Base-by-base conservation (phyloP, 768 basidiomycete species). In the Brasilioporus rufonigricans region DNA sequence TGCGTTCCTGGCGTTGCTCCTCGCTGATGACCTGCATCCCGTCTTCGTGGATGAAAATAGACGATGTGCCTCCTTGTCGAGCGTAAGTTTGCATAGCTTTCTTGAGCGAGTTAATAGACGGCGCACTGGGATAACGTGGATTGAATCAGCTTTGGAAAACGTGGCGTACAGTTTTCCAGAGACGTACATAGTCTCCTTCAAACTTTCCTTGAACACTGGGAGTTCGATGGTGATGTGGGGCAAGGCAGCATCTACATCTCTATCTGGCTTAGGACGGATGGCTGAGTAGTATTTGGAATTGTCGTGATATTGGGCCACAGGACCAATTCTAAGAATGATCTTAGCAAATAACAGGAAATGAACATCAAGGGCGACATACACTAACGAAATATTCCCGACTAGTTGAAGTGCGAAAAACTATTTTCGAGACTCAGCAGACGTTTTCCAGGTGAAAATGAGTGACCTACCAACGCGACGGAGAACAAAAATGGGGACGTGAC, bases 211-310 rank as follows among this genome's bases (percentile, higher is more conserved):
- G 72, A 91, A 94, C 8, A 93, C 92, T 0, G 92, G 92, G 70
- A 94, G 77, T 69, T 93, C 87, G 51, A 93, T 75, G 8, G 87
- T 87, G 33, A 91, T 78, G 64, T 91, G 89, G 10, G 89, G 89
- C 27, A 91, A 74, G 31, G 74, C 76, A 11, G 74, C 62, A 61
- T 89, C 87, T 43, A 90, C 76, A 11, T 80, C 82, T 38, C 77
- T 77, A 65, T 86, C 83, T 2, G 84, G 73, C 16, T 70, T 73
- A 5, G 89, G 86, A 33, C 76, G 76, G 49, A 82, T 65, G 8
- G 89, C 87, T 23, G 89, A 91, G 67, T 90, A 94, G 71, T 87
- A 94, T 47, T 76, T 82, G 0, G 89, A 91, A 66, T 93, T 93
- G 66, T 92, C 85, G 61, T 89, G 83, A 70, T 84, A 90, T 59